Base-by-base conservation (phyloP, 2,329 filamentous ascomycete genomes). In the Talaromyces sp. region DNA sequence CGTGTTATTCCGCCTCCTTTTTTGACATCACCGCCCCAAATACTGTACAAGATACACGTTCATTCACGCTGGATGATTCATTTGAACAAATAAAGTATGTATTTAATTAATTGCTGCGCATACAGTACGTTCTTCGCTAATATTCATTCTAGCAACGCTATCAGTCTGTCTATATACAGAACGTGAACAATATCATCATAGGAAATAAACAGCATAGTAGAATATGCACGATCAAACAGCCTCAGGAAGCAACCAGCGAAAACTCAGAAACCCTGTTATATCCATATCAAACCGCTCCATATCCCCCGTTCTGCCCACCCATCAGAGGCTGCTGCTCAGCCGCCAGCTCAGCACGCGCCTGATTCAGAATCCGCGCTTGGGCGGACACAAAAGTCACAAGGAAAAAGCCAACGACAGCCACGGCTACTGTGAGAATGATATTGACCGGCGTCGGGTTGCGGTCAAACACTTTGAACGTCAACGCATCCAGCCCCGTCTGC, bases 371-470 rank as follows among this genome's bases (percentile, higher is more conserved):
- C 13, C 35, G 32, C 19, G 60, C 57, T 21, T 62, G 58, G 11
- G 60, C 51, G 64, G 73, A 78, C 1, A 96, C 90, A 72, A 84
- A 96, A 0, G 70, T 74, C 11, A 93, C 87, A 8, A 96, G 77
- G 7, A 76, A 77, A 1, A 81, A 61, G 0, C 93, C 92, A 1
- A 93, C 81, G 0, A 83, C 70, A 9, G 89, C 71, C 0, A 88
- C 90, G 0, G 84, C 60, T 0, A 75, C 69, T 54, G 93, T 75
- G 21, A 96, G 74, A 0, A 89, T 80, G 2, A 89, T 56, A 71
- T 96, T 95, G 13, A 96, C 87, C 0, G 91, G 91, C 0, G 90
- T 77, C 0, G 92, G 92, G 71, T 96, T 81, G 5, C 87, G 85
- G 24, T 79, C 67, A 69, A 93, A 96, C 0, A 82, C 81, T 59